Evolutionary conservation across 1,139 yeast genomes (phyloP), one percentile per base, ranked within the genome.

Genomic region (Yamadazyma spencermartinsiae): DNA sequence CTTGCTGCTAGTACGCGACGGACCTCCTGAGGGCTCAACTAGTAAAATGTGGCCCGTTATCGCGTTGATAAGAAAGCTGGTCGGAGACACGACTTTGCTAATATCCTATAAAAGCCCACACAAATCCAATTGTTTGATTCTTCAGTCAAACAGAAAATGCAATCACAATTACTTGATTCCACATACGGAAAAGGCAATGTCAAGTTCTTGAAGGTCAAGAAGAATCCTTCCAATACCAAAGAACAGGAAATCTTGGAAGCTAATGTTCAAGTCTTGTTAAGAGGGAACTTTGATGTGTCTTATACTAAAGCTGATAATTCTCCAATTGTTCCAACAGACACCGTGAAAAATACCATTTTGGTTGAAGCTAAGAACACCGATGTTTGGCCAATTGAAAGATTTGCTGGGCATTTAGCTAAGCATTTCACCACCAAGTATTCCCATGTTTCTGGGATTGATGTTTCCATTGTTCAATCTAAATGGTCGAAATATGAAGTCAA

Each of bases 141-240:
- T 5, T 17, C 12, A 14, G 14, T 27, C 29, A 30, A 27, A 14
- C 13, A 28, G 16, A 29, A 25, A 19, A 44, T 40, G 42, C 42
- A 43, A 44, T 49, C 53, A 31, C 48, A 58, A 54, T 60, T 74
- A 49, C 42, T 65, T 36, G 54, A 58, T 23, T 82, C 90, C 13
- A 71, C 87, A 16, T 88, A 89, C 74, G 97, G 97, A 50, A 89
- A 89, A 63, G 95, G 79, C 60, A 86, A 88, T 64, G 96, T 89
- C 58, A 87, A 89, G 62, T 86, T 89, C 61, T 76, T 89, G 54
- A 89, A 88, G 64, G 95, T 88, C 53, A 83, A 80, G 65, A 83
- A 83, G 56, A 86, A 86, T 61, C 76, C 86, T 40, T 50, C 67
- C 40, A 76, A 88, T 62, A 86, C 90, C 15, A 64, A 73, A 52